Evolutionary conservation across 345 rosid genomes (phyloP).

Genomic region (Hibiscus syriacus): DNA sequence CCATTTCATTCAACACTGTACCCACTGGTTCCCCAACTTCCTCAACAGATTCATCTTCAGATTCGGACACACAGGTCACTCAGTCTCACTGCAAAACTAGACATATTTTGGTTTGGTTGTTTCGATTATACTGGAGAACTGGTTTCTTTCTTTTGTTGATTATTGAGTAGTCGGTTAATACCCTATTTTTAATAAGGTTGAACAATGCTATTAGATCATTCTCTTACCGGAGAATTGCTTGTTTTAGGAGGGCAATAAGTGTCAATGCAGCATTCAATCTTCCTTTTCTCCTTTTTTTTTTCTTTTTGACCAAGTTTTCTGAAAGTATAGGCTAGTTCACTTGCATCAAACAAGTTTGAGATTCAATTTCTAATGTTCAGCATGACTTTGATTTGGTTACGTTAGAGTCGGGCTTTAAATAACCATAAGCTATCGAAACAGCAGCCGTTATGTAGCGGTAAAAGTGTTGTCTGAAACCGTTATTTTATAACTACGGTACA

Average conservation of each 20-base stretch:
- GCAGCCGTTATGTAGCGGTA: too few relatives aligned
- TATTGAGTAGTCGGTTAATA: background rate
- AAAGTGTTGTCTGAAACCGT: too few relatives aligned
- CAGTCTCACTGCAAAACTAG: constrained; percentile 16
- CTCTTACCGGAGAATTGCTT: too few relatives aligned
- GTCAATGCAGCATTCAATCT: background rate
- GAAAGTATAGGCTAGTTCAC: too few relatives aligned
- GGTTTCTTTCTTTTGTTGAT: background rate
- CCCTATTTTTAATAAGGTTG: background rate
- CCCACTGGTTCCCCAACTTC: constrained; percentile 35
- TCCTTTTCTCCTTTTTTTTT: background rate
- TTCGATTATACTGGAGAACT: background rate
- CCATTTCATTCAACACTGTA: constrained; percentile 37
- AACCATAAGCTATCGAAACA: too few relatives aligned
- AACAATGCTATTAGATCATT: too few relatives aligned
- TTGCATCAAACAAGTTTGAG: too few relatives aligned
- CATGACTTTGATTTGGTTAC: too few relatives aligned
- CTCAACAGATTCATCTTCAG: background rate
- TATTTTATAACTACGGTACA: too few relatives aligned
- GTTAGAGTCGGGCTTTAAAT: too few relatives aligned
- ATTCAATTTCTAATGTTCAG: too few relatives aligned
- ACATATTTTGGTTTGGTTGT: too few relatives aligned
- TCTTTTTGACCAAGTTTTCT: background rate
- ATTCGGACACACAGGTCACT: constrained; percentile 48
- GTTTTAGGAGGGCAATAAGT: background rate